Percentiles rank a stretch among this genome's conserved stretches.
These are phyloP conservation scores for Trametes sp. DNA, from an alignment of 1,284 basidiomycete genomes.

Conservation along the genomic window DNA sequence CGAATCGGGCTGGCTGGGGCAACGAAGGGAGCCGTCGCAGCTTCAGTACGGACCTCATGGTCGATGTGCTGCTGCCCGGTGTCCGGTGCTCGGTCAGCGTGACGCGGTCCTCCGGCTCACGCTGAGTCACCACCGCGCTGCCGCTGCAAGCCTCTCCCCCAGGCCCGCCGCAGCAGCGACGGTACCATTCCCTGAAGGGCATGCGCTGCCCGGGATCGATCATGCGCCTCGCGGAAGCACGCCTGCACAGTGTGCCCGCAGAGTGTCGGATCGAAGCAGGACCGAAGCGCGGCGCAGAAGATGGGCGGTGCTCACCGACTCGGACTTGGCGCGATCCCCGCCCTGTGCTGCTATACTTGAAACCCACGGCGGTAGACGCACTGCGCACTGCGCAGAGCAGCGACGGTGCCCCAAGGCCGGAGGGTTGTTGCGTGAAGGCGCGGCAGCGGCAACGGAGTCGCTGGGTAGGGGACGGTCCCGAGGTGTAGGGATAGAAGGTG, in stretches of 20 bases:
- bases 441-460: not conserved
- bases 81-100: not conserved
- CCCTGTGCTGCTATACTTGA: not conserved
- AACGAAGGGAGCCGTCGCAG: not conserved
- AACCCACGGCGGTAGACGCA: not conserved
- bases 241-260: not conserved
- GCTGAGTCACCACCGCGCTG: not conserved
- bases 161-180: not conserved
- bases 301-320: not conserved
- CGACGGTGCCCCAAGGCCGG: not conserved
- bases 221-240: not conserved
- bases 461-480: not conserved
- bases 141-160: not conserved
- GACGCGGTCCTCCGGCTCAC: not conserved
- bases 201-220: not conserved
- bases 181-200: not conserved
- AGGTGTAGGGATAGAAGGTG: too few relatives aligned
- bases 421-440: not conserved
- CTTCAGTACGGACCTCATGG: not conserved
- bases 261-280: not conserved
- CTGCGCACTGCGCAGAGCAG: not conserved
- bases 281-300: not conserved
- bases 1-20: not conserved
- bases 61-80: not conserved
- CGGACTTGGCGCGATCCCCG: not conserved